Conservation (phyloP, 768 basidiomycete species). For the Phylloporus arenicola region DNA sequence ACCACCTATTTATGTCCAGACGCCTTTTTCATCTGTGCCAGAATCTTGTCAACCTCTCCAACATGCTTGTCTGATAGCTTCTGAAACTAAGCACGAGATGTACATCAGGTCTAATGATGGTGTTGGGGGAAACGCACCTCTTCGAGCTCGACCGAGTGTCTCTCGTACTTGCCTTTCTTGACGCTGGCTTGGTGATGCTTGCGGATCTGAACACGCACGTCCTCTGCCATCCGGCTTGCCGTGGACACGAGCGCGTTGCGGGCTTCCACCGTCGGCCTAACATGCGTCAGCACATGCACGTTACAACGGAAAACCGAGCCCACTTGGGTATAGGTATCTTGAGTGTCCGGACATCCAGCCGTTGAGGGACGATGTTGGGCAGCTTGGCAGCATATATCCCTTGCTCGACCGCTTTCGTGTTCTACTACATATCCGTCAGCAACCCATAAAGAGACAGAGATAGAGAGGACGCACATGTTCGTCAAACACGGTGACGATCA, state of each 20-base stretch:
- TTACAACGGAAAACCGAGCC: slow-evolving; percentile 4
- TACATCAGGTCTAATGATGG: not conserved
- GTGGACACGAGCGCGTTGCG: slow-evolving; percentile 49
- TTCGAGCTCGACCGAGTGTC: slow-evolving; percentile 63
- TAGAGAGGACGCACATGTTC: slow-evolving; percentile 52
- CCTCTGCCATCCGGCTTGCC: slow-evolving; percentile 66
- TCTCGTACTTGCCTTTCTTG: slow-evolving; percentile 65
- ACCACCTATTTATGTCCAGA: slow-evolving; percentile 30
- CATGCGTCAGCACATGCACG: not conserved
- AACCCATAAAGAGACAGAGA: slow-evolving; percentile 6
- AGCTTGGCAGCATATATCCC: slow-evolving; percentile 73
- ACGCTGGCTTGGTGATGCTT: slow-evolving; percentile 61
- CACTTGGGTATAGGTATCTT: slow-evolving; percentile 80
- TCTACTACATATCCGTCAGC: slow-evolving; percentile 44
- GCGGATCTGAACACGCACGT: slow-evolving; percentile 71
- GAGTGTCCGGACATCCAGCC: slow-evolving; percentile 63
- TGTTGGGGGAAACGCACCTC: slow-evolving; percentile 44
- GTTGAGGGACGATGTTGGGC: slow-evolving; percentile 67
- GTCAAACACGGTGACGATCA: slow-evolving; percentile 74
- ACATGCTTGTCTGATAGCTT: slow-evolving; percentile 61
- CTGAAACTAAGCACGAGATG: slow-evolving; percentile 52
- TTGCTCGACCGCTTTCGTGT: slow-evolving; percentile 67
- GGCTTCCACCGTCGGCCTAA: slow-evolving; percentile 73
- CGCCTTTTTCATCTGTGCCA: slow-evolving; percentile 59
- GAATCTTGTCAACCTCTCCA: slow-evolving; percentile 59